These are phyloP conservation scores for Kwoniella dendrophila DNA, from an alignment of 768 basidiomycete genomes.

Conservation along the genomic window DNA sequence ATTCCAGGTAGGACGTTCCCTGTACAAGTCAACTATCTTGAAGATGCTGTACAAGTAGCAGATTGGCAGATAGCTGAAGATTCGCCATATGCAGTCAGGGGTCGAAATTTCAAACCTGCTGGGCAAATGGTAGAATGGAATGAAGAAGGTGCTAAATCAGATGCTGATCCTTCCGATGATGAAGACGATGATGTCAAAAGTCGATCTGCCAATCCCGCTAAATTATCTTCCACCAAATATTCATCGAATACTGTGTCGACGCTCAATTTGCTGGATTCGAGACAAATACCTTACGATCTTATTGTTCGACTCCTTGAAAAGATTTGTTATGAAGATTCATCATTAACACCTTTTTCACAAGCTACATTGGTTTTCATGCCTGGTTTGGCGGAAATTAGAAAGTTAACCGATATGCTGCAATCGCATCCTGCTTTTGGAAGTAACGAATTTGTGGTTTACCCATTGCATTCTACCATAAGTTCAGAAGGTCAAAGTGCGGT, in stretches of 20 bases:
- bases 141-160: conserved; percentile 65
- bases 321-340: conserved; percentile 71
- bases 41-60: conserved; percentile 84
- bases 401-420: conserved; percentile 75
- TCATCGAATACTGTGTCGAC: conserved; percentile 73
- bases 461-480: conserved; percentile 89
- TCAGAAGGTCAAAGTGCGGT: conserved; percentile 87
- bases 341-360: conserved; percentile 65
- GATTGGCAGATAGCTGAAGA: conserved; percentile 75
- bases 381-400: conserved; percentile 88
- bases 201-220: conserved; percentile 41
- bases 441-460: conserved; percentile 72
- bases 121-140: conserved; percentile 75
- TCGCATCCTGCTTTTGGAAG: conserved; percentile 75
- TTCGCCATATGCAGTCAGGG: conserved; percentile 68
- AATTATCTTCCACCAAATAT: conserved; percentile 62
- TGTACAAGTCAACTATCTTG: conserved; percentile 79
- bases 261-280: conserved; percentile 82
- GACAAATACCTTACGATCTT: conserved; percentile 86
- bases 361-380: conserved; percentile 93
- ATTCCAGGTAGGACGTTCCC: conserved; percentile 96
- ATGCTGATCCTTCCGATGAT: conserved; percentile 67
- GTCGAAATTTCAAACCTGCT: conserved; percentile 55
- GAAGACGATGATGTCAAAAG: conserved; percentile 57
- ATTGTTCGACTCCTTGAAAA: conserved; percentile 79